phyloP scores from a whole-genome alignment of 2,329 filamentous ascomycete species.

The Podosphaera leucotricha region DNA sequence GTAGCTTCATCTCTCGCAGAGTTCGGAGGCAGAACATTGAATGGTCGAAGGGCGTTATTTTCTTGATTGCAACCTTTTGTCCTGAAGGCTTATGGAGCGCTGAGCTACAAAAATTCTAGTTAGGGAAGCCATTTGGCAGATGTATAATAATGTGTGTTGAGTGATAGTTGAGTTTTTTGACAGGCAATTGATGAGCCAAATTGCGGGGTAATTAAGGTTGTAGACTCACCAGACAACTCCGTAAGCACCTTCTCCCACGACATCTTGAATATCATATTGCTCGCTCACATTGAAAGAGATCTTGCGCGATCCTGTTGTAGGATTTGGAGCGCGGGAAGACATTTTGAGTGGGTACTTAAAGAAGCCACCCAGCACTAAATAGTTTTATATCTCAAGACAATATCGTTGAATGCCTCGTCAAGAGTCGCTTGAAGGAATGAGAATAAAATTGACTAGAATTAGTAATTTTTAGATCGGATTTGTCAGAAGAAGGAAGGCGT shows the following conservation, averaged over 20 bases:
- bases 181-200: neutral
- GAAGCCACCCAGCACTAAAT: neutral
- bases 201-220: conserved; percentile 1
- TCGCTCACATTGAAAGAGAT: conserved; percentile 99
- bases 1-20: conserved; percentile 93
- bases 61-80: conserved; percentile 99
- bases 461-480: neutral
- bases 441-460: too few relatives aligned
- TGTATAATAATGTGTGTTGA: neutral
- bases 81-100: conserved; percentile 94
- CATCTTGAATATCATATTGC: conserved; percentile 98
- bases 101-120: conserved; percentile 32
- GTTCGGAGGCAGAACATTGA: conserved; percentile 97
- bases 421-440: neutral
- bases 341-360: conserved; percentile 5
- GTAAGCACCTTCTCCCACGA: conserved; percentile 94
- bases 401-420: too few relatives aligned
- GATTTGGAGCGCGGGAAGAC: conserved; percentile 26
- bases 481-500: neutral
- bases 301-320: conserved; percentile 47
- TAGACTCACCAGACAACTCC: conserved; percentile 78
- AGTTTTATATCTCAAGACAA: neutral
- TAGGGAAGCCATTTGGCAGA: conserved; percentile 1
- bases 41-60: conserved; percentile 97
- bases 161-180: neutral